Base-by-base conservation (phyloP, 2,329 filamentous ascomycete species). In the Claviceps sp. region DNA sequence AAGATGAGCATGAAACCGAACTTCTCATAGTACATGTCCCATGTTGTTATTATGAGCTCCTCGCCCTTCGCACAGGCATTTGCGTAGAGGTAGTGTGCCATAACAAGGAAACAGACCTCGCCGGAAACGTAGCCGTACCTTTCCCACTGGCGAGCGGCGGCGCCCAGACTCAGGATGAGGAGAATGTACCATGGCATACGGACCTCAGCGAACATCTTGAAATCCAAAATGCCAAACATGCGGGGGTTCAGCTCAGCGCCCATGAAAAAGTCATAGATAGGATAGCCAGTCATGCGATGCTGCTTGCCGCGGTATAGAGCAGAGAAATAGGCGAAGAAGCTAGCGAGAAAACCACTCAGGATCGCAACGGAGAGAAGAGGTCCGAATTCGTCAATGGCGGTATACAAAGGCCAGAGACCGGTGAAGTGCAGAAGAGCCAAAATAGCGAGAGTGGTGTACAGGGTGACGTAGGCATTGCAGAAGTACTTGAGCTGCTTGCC, bases 1-100 rank as follows among this genome's bases (percentile, higher is more conserved):
- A 95, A 95, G 68, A 94, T 94, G 59, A 95, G 80, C 89, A 95
- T 95, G 74, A 95, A 95, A 50, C 89, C 89, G 81, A 87, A 90
- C 72, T 95, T 95, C 75, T 95, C 89, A 62, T 89, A 91, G 74
- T 94, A 95, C 85, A 95, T 95, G 63, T 95, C 89, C 68, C 89
- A 95, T 48, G 88, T 93, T 8, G 86, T 86, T 54, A 89, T 79
- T 67, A 95, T 95, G 65, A 89, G 80, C 70, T 95, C 88, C 70
- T 95, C 89, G 47, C 86, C 90, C 73, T 95, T 95, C 60, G 84
- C 82, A 73, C 89, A 95, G 50, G 89, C 89, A 67, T 94, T 93
- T 64, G 89, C 88, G 63, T 95, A 95, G 46, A 95, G 77, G 70
- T 85, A 95, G 70, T 95, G 89, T 1, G 89, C 90, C 79, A 95